Evolutionary conservation across 2,329 filamentous ascomycete genomes (phyloP), one percentile per base, ranked within the genome.

Genomic region (Trichoderma pleuroti): DNA sequence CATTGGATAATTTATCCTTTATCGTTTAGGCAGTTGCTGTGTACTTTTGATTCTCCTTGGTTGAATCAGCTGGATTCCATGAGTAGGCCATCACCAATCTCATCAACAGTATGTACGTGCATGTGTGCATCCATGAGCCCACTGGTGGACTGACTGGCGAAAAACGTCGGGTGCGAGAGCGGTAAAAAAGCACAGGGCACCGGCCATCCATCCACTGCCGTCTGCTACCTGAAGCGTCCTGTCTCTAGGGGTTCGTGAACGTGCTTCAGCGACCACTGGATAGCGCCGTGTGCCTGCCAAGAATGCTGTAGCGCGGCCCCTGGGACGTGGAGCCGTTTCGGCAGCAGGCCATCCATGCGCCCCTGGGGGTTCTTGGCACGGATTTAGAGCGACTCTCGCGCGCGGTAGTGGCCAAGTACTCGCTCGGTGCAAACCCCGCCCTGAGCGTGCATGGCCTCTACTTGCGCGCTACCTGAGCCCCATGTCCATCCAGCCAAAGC

Each of bases 241-340:
- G 18, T 36, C 24, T 24, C 36, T n/a, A 36, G 36, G 54, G 52
- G 52, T 39, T 28, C 42, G 62, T 65, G n/a, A 65, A 36, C 28
- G 5, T 68, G 65, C 65, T 60, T 52, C 65, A 60, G 28, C 56
- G 56, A 52, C 65, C 65, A 68, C 54, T 68, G 18, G 54, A 59
- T 24, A 56, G 67, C 68, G 68, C 60, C 36, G 60, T 34, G 68
- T 46, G 57, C 68, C 68, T 70, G 68, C 68, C 68, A 70, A 65
- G 68, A 70, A 57, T 36, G 68, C 68, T 56, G 60, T 70, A 70
- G 68, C 60, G 68, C 60, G 28, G 21, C 68, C 68, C 68, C 68
- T 64, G 39, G 60, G 21, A 16, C 24, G 54, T 36, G 59, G 59
- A 46, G 57, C 60, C 68, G 68, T 70, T 70, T 70, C 68, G 68